phyloP scores from a whole-genome alignment of 345 rosid genomes.

The Salix brachista region DNA sequence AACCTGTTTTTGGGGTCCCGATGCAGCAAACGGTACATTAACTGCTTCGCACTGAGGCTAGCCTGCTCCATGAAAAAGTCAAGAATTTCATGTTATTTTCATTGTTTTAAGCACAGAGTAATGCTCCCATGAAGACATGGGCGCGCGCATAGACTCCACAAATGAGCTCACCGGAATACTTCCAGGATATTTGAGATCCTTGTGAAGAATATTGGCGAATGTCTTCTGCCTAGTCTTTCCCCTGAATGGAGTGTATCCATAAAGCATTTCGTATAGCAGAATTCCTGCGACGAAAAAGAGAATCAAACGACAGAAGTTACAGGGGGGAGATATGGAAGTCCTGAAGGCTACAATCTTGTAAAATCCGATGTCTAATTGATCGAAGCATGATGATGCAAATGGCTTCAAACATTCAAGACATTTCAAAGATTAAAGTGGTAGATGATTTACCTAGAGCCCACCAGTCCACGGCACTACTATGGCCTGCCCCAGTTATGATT shows the following conservation, averaged over 20 bases:
- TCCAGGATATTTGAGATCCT: slow-evolving; percentile 75
- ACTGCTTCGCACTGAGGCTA: slow-evolving; percentile 69
- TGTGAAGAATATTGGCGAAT: slow-evolving; percentile 80
- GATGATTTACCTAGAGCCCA: slow-evolving; percentile 84
- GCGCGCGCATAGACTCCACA: too few species aligned
- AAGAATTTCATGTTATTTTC: not conserved
- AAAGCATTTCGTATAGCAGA: slow-evolving; percentile 90
- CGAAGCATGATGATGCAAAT: not conserved
- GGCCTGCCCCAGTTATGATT: slow-evolving; percentile 82
- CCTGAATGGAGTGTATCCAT: slow-evolving; percentile 95
- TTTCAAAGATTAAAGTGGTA: not conserved
- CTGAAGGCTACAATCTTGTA: not conserved
- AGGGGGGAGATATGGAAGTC: not conserved
- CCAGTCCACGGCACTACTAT: slow-evolving; percentile 98
- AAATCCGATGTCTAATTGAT: not conserved
- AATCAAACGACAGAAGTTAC: not conserved
- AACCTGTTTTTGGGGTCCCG: slow-evolving; percentile 80
- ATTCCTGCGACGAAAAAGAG: slow-evolving; percentile 38
- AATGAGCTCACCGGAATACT: slow-evolving; percentile 44
- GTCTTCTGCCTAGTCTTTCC: slow-evolving; percentile 95
- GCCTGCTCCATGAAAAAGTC: slow-evolving; percentile 40
- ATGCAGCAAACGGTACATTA: slow-evolving; percentile 68
- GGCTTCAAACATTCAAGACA: not conserved
- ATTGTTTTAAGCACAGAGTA: too few species aligned
- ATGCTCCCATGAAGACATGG: too few species aligned